Evolutionary conservation across 2,329 filamentous ascomycete genomes (phyloP).

Genomic region (Phaeomoniella chlamydospora): DNA sequence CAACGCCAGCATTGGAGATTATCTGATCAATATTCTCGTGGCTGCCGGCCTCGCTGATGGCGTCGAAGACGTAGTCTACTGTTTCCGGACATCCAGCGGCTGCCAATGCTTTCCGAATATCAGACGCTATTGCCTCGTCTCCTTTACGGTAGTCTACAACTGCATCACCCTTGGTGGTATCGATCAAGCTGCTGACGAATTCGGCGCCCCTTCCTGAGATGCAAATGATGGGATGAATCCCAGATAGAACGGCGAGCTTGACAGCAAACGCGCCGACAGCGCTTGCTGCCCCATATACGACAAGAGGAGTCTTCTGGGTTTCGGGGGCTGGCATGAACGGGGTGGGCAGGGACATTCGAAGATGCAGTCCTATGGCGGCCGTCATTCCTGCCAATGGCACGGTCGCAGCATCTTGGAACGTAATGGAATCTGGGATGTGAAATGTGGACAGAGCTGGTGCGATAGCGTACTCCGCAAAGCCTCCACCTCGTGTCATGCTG

Average conservation of each 20-base stretch:
- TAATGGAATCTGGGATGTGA: slow-evolving; percentile 32
- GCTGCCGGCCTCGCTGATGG: slow-evolving; percentile 39
- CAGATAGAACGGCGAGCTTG: slow-evolving; percentile 37
- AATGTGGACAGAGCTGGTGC: slow-evolving; percentile 39
- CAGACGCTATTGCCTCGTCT: slow-evolving; percentile 33
- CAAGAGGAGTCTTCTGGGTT: slow-evolving; percentile 12
- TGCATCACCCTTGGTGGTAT: slow-evolving; percentile 37
- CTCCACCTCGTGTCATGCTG: slow-evolving; percentile 35
- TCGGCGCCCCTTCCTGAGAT: slow-evolving; percentile 38
- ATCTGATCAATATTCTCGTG: slow-evolving; percentile 29
- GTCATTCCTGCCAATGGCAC: slow-evolving; percentile 7
- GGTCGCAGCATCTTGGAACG: slow-evolving; percentile 32
- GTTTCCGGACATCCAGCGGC: slow-evolving; percentile 23
- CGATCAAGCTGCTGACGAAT: slow-evolving; percentile 38
- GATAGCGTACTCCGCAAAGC: slow-evolving; percentile 43
- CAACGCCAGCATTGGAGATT: slow-evolving; percentile 15
- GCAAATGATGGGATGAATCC: slow-evolving; percentile 48
- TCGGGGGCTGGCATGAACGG: not conserved
- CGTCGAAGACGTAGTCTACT: slow-evolving; percentile 41
- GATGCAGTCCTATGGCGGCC: slow-evolving; percentile 5
- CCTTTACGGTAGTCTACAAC: slow-evolving; percentile 48
- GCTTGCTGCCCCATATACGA: slow-evolving; percentile 41
- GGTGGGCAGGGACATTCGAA: slow-evolving; percentile 4
- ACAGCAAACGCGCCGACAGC: slow-evolving; percentile 45
- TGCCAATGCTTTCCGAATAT: slow-evolving; percentile 27